Evolutionary conservation across 768 basidiomycete species (phyloP).

Genomic region (Phylloporus sp.): DNA sequence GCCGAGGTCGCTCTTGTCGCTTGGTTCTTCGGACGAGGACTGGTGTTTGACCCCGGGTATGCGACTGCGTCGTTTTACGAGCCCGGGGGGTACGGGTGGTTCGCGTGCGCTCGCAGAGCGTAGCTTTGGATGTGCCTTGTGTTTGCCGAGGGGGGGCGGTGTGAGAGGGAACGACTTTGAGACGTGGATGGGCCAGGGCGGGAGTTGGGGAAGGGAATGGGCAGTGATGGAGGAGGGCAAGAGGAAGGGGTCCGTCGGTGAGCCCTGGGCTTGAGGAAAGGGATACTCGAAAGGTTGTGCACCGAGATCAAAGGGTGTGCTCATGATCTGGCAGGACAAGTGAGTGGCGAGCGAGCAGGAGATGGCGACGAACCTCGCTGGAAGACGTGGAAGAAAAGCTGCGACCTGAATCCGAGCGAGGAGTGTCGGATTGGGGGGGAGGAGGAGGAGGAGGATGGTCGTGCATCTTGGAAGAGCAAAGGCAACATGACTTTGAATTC

Average conservation of each 20-base stretch:
- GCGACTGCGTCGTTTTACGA: slow-evolving; percentile 26
- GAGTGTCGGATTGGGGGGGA: slow-evolving; percentile 9
- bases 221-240: slow-evolving; percentile 23
- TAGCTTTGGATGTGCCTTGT: slow-evolving; percentile 29
- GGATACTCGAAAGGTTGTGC: slow-evolving; percentile 32
- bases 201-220: slow-evolving; percentile 22
- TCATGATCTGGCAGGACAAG: slow-evolving; percentile 23
- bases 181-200: slow-evolving; percentile 26
- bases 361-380: slow-evolving; percentile 19
- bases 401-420: slow-evolving; percentile 28
- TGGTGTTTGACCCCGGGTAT: slow-evolving; percentile 22
- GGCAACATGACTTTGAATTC: no score
- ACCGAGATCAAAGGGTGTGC: slow-evolving; percentile 32
- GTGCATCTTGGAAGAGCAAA: no score
- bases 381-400: slow-evolving; percentile 30
- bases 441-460: neutral
- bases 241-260: slow-evolving; percentile 24
- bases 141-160: slow-evolving; percentile 24
- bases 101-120: slow-evolving; percentile 26
- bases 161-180: slow-evolving; percentile 30
- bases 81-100: slow-evolving; percentile 29
- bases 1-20: slow-evolving; percentile 25
- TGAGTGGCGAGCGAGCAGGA: no score
- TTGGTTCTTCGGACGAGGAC: slow-evolving; percentile 26
- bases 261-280: slow-evolving; percentile 27